Percentiles rank a stretch among this genome's conserved stretches.
phyloP scores from a whole-genome alignment of 2,329 filamentous ascomycete genomes.

The Calonectria leucothoes region DNA sequence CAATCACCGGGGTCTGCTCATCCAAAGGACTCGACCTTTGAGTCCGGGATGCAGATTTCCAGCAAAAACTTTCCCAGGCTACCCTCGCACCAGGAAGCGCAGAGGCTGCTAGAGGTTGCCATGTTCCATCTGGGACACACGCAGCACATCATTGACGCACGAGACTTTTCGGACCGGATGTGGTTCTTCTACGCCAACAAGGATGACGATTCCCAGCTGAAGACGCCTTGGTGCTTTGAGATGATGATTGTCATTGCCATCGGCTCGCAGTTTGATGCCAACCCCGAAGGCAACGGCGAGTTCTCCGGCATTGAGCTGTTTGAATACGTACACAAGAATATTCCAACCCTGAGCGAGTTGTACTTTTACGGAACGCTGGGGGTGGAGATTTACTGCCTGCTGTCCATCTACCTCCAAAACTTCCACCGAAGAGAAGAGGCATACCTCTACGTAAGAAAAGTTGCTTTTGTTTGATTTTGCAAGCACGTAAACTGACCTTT shows the following conservation, averaged over 20 bases:
- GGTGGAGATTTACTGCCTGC: slow-evolving; percentile 43
- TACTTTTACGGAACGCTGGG: slow-evolving; percentile 41
- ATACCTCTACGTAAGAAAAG: slow-evolving; percentile 38
- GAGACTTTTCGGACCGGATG: slow-evolving; percentile 41
- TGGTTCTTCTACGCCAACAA: slow-evolving; percentile 41
- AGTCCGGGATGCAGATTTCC: slow-evolving; percentile 36
- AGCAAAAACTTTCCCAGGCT: slow-evolving; percentile 37
- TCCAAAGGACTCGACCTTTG: slow-evolving; percentile 22
- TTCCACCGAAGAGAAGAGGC: slow-evolving; percentile 42
- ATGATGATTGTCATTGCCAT: slow-evolving; percentile 43
- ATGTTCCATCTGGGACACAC: slow-evolving; percentile 42
- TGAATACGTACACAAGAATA: slow-evolving; percentile 42
- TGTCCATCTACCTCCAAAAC: slow-evolving; percentile 39
- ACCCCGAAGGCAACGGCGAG: slow-evolving; percentile 40
- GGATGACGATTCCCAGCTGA: slow-evolving; percentile 33
- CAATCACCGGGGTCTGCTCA: slow-evolving; percentile 33
- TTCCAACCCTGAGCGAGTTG: slow-evolving; percentile 41
- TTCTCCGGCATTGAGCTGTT: slow-evolving; percentile 36
- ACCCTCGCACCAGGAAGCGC: slow-evolving; percentile 36
- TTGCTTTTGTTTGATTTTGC: rapidly evolving
- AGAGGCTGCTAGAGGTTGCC: slow-evolving; percentile 35
- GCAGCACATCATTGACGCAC: slow-evolving; percentile 41
- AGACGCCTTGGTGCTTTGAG: slow-evolving; percentile 40
- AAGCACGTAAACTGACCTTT: not conserved
- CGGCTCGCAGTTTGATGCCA: slow-evolving; percentile 38